Percentiles rank a stretch among this genome's conserved stretches.
Evolutionary conservation across 179 eudicot species (phyloP).

Genomic region (Drosera spatulata): DNA sequence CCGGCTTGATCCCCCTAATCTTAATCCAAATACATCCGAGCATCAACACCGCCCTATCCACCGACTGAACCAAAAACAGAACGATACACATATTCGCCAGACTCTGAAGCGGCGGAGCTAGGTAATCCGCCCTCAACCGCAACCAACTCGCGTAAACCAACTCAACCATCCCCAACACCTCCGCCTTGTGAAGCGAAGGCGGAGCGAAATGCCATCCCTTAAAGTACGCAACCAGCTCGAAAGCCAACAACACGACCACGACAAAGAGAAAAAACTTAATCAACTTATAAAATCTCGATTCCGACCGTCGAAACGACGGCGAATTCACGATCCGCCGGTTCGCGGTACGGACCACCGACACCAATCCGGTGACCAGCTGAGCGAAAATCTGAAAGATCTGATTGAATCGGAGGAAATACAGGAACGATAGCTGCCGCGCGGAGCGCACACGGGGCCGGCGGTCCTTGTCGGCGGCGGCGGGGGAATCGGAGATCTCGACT

Average conservation of each 20-base stretch:
- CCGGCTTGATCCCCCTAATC: constrained; percentile 58
- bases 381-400: constrained; percentile 35
- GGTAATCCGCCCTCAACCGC: constrained; percentile 49
- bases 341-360: constrained; percentile 42
- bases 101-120: constrained; percentile 80
- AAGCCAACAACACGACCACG: constrained; percentile 27
- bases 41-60: constrained; percentile 69
- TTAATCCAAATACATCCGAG: constrained; percentile 86
- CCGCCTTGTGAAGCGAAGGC: constrained; percentile 30
- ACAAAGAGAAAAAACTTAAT: constrained; percentile 16
- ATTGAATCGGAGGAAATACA: constrained; percentile 14
- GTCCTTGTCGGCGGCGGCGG: constrained; percentile 15
- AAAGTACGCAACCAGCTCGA: constrained; percentile 64
- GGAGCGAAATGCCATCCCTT: constrained; percentile 91
- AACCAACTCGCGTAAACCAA: constrained; percentile 59
- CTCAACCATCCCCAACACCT: constrained; percentile 20
- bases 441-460: constrained; percentile 34
- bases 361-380: constrained; percentile 18
- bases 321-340: constrained; percentile 29
- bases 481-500: constrained; percentile 27
- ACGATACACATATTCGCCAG: constrained; percentile 63
- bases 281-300: constrained; percentile 33
- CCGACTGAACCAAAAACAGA: constrained; percentile 65
- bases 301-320: constrained; percentile 9
- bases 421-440: constrained; percentile 46